Conservation (phyloP, 2,329 filamentous ascomycete genomes). For the Truncatella angustata region DNA sequence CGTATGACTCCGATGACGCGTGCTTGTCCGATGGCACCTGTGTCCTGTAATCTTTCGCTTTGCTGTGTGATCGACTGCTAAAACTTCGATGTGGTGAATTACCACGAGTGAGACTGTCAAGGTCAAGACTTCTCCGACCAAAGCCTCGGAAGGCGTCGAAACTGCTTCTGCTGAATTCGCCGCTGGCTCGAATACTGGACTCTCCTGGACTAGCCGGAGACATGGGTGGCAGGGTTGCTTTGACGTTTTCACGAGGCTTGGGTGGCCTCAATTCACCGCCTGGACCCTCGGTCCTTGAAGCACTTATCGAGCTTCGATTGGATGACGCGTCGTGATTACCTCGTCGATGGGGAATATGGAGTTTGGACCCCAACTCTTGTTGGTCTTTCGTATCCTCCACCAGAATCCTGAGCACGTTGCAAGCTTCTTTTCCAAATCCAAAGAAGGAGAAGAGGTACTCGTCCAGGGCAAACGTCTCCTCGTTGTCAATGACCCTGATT, state of each 20-base stretch:
- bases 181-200: constrained; percentile 54
- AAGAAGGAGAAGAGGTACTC: constrained; percentile 99
- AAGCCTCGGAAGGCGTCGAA: constrained; percentile 51
- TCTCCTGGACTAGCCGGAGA: constrained; percentile 41
- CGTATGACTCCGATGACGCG: constrained; percentile 72
- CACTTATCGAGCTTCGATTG: constrained; percentile 16
- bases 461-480: constrained; percentile 92
- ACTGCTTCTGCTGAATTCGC: constrained; percentile 50
- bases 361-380: constrained; percentile 26
- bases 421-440: constrained; percentile 77
- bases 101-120: constrained; percentile 41
- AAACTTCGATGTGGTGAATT: constrained; percentile 57
- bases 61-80: constrained; percentile 56
- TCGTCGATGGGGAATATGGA: constrained; percentile 8
- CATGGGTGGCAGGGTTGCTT: constrained; percentile 57
- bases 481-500: constrained; percentile 87
- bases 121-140: constrained; percentile 51
- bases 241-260: constrained; percentile 55
- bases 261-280: constrained; percentile 29
- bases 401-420: constrained; percentile 72
- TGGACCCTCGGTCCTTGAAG: background rate
- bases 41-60: constrained; percentile 45
- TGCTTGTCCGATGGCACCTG: constrained; percentile 48
- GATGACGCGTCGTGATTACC: constrained; percentile 9
- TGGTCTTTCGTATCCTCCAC: constrained; percentile 62